Conservation (phyloP, 2,329 filamentous ascomycete genomes). For the Trichoderma arundinaceum region DNA sequence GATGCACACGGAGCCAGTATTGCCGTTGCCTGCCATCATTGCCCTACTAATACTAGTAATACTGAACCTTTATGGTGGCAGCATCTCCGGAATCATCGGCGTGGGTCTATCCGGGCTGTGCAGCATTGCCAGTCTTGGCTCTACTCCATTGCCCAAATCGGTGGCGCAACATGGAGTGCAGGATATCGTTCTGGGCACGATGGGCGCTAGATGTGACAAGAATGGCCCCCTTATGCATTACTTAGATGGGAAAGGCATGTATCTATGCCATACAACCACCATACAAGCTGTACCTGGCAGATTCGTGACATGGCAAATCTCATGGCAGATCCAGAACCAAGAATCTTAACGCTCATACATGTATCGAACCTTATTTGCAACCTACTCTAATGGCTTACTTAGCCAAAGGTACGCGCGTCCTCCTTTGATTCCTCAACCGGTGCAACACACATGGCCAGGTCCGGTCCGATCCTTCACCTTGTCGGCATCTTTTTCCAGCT, state of each 20-base stretch:
- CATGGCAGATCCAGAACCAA: background rate
- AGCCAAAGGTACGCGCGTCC: constrained; percentile 15
- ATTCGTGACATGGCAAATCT: background rate
- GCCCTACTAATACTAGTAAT: no score
- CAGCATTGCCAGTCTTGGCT: constrained; percentile 23
- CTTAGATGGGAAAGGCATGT: background rate
- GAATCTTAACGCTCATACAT: constrained; percentile 8
- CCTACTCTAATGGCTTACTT: background rate
- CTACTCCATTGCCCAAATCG: constrained; percentile 8
- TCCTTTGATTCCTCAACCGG: constrained; percentile 10
- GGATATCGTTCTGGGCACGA: background rate
- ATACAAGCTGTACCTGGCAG: background rate
- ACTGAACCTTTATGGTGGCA: no score
- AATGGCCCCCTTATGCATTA: no score
- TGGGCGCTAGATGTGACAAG: background rate
- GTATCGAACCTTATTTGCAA: constrained; percentile 10
- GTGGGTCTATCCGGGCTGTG: constrained; percentile 15
- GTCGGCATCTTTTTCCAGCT: background rate
- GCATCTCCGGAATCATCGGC: constrained; percentile 16
- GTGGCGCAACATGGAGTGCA: background rate
- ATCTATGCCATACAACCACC: background rate
- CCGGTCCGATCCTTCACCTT: background rate
- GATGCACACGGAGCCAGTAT: no score
- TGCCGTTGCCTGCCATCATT: no score
- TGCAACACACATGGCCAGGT: background rate